Base-by-base conservation (phyloP, 1,139 yeast species). In the Blastobotrys illinoisensis region DNA sequence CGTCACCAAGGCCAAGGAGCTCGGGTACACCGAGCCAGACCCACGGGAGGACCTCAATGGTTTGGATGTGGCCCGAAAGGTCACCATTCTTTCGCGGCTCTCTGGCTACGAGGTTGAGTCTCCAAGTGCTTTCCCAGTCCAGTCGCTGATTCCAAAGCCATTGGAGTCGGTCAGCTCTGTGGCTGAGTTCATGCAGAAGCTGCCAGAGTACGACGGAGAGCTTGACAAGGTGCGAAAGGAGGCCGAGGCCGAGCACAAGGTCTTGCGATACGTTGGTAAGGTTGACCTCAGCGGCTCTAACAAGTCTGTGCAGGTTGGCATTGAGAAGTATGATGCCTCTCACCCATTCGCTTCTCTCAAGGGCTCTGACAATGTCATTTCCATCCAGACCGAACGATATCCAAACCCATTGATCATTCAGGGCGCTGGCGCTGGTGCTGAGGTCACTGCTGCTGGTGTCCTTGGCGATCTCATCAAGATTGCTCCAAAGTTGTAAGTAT, bases 401-500 rank as follows among this genome's bases (percentile, higher is more conserved):
- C 81, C 87, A 49, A 89, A 88, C 72, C 99, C 99, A 56, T 79
- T 93, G 71, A 86, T 93, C 61, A 80, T 93, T 63, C 99, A 93
- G 78, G 99, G 99, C 73, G 99, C 99, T 46, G 99, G 75, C 72
- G 99, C 99, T 40, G 99, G 99, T 73, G 97, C 96, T 57, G 98
- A 85, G 46, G 98, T 93, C 54, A 93, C 99, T 54, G 99, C 99
- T 58, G 96, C 95, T 71, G 99, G 99, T 72, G 97, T 95, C 50
- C 79, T 93, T 65, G 96, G 95, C 52, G 99, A 93, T 71, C 84
- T 88, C 36, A 81, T 95, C 69, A 91, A 88, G 77, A 83, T 88
- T 63, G 96, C 95, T 47, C 91, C 91, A 76, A 85, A 97, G 78
- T 75, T 88, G 48, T 57, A 60, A 82, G 83, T 32, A 32, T 16